These are phyloP conservation scores for Jimgerdemannia lactiflua DNA, from an alignment of 192 early-diverging fungal genomes.

Conservation along the genomic window DNA sequence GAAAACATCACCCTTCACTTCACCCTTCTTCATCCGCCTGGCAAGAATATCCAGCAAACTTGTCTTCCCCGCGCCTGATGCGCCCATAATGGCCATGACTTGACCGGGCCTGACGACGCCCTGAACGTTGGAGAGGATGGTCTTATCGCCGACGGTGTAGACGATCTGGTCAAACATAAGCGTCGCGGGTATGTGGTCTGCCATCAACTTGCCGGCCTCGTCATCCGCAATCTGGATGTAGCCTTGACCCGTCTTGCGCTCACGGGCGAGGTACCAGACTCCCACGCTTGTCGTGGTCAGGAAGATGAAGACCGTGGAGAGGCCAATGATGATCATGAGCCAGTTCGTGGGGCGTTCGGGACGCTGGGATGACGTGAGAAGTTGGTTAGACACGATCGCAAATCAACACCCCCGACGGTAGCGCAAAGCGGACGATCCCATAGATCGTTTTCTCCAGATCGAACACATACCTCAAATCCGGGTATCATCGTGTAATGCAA, in stretches of 20 bases:
- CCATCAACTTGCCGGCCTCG: slow-evolving; percentile 67
- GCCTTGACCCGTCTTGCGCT: slow-evolving; percentile 11
- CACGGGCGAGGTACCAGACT: slow-evolving; percentile 24
- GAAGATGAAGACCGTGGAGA: slow-evolving; percentile 36
- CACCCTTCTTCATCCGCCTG: slow-evolving; percentile 63
- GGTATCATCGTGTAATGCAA: slow-evolving; percentile 87
- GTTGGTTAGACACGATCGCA: background rate
- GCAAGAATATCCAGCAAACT: slow-evolving; percentile 91
- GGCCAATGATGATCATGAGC: slow-evolving; percentile 37
- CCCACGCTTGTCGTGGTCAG: slow-evolving; percentile 14
- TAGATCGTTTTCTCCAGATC: background rate
- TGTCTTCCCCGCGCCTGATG: slow-evolving; percentile 92
- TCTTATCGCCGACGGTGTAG: slow-evolving; percentile 47
- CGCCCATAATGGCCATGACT: slow-evolving; percentile 92
- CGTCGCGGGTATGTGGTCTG: slow-evolving; percentile 64
- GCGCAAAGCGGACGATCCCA: no score
- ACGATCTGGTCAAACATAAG: slow-evolving; percentile 62
- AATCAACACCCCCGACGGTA: no score
- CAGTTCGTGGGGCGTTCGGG: slow-evolving; percentile 33
- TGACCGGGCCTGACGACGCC: slow-evolving; percentile 82
- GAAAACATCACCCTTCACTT: slow-evolving; percentile 68
- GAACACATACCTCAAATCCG: slow-evolving; percentile 45
- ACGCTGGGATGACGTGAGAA: slow-evolving; percentile 8
- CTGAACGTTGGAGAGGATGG: slow-evolving; percentile 63
- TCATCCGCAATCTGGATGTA: slow-evolving; percentile 49